A percentile compares a stretch with the other conserved stretches of the same genome.
phyloP scores from a whole-genome alignment of 225 moss, liverwort and hornwort genomes.

The Takakia lepidozioides region DNA sequence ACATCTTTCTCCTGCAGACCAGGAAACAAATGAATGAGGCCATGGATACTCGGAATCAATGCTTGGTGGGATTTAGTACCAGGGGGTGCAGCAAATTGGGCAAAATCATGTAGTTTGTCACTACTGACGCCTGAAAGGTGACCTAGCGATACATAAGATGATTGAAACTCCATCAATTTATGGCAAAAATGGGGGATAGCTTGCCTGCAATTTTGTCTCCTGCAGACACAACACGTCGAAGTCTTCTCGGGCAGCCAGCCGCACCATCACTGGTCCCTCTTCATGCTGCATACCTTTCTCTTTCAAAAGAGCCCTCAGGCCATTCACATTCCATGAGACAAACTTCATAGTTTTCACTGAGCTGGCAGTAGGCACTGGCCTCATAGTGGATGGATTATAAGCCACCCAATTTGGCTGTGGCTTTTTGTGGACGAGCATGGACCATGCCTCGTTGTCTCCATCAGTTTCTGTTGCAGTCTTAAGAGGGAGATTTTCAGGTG shows the following conservation, averaged over 20 bases:
- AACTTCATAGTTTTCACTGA: slow-evolving; percentile 54
- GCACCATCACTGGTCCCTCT: slow-evolving; percentile 51
- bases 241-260: slow-evolving; percentile 53
- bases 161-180: too few relatives aligned
- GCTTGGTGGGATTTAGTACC: too few relatives aligned
- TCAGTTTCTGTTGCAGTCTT: slow-evolving; percentile 12
- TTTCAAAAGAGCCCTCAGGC: slow-evolving; percentile 77
- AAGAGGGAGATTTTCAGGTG: neutral
- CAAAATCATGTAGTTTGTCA: too few relatives aligned
- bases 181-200: too few relatives aligned
- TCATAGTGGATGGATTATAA: slow-evolving; percentile 72
- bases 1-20: slow-evolving; percentile 95
- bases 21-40: too few relatives aligned
- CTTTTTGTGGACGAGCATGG: slow-evolving; percentile 64
- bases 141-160: too few relatives aligned
- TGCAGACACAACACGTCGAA: slow-evolving; percentile 61
- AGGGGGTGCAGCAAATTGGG: too few relatives aligned
- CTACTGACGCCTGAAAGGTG: too few relatives aligned
- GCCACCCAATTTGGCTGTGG: slow-evolving; percentile 56
- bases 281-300: slow-evolving; percentile 58
- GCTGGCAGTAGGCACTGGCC: slow-evolving; percentile 31
- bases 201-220: slow-evolving; percentile 92
- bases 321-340: slow-evolving; percentile 97
- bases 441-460: slow-evolving; percentile 55
- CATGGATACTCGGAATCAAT: too few relatives aligned